These are phyloP conservation scores for Helianthus annuus DNA, from an alignment of 129 eudicot genomes.

Conservation along the genomic window DNA sequence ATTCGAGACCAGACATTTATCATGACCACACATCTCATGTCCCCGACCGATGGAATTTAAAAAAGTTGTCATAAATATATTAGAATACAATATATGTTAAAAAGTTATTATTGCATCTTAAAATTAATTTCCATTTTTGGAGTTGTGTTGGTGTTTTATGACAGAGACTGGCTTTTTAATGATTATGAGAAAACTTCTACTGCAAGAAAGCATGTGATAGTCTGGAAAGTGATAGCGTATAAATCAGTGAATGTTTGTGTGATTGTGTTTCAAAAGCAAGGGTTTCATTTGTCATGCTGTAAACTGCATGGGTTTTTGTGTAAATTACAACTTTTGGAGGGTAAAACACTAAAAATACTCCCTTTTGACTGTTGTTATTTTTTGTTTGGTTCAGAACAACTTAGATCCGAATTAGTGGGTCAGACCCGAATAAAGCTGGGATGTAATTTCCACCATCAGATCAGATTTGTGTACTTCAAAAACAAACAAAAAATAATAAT, in stretches of 20 bases:
- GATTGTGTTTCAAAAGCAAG: neutral
- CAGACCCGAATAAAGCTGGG: constrained; percentile 13
- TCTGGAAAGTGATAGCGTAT: neutral
- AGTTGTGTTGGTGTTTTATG: neutral
- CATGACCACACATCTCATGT: neutral
- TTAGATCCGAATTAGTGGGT: constrained; percentile 37
- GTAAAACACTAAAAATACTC: constrained; percentile 12
- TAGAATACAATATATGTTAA: neutral
- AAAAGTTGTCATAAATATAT: neutral
- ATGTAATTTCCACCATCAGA: constrained; percentile 22
- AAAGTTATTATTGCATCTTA: neutral
- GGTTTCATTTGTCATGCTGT: constrained; percentile 11
- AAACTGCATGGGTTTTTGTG: constrained; percentile 14
- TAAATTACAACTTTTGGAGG: constrained; percentile 3
- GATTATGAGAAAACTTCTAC: neutral
- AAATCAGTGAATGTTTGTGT: neutral
- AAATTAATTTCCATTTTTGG: neutral
- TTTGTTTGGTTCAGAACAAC: neutral
- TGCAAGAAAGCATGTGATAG: neutral
- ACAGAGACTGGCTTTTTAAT: neutral
- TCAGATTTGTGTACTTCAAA: neutral
- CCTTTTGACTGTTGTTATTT: neutral
- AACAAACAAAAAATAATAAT: no score
- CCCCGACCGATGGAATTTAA: neutral
- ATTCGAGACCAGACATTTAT: neutral